Evolutionary conservation across 306 rosid genomes (phyloP).

Genomic region (Cicer pinnatifidum): DNA sequence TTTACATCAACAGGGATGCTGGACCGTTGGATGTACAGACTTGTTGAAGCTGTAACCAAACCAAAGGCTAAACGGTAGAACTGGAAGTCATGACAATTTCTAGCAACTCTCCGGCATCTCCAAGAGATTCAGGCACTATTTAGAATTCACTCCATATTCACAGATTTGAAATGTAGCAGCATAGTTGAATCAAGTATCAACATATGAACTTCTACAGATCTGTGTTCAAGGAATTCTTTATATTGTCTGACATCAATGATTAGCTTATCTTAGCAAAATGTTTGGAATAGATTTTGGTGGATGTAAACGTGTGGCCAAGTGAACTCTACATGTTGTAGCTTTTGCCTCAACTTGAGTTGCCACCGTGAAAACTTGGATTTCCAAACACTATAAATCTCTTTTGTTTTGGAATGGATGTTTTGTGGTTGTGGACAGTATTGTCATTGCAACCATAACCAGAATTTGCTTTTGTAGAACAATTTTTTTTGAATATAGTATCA

Average conservation of each 20-base stretch:
- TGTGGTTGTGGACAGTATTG: slow-evolving; percentile 17
- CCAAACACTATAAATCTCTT: background rate
- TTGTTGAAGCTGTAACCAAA: slow-evolving; percentile 76
- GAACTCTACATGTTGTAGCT: no score
- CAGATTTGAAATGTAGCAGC: slow-evolving; percentile 35
- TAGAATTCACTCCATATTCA: slow-evolving; percentile 34
- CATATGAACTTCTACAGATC: background rate
- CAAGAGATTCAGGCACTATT: slow-evolving; percentile 34
- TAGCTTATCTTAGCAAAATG: background rate
- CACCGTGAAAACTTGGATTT: no score
- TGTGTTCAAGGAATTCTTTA: slow-evolving; percentile 41
- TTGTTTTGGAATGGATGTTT: slow-evolving; percentile 38
- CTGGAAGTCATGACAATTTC: slow-evolving; percentile 30
- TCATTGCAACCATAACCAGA: background rate
- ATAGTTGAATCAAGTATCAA: slow-evolving; percentile 27
- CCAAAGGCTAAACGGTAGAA: slow-evolving; percentile 61
- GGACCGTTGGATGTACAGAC: slow-evolving; percentile 93
- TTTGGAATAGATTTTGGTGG: no score
- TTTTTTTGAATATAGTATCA: slow-evolving; percentile 39
- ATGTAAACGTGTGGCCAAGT: no score
- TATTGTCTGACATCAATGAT: slow-evolving; percentile 39
- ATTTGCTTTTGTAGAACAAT: slow-evolving; percentile 4
- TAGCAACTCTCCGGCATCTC: slow-evolving; percentile 20
- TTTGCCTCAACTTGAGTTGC: no score
- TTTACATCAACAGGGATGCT: slow-evolving; percentile 72